Conservation (phyloP, 2,329 filamentous ascomycete genomes). For the Cladosporium sp. region DNA sequence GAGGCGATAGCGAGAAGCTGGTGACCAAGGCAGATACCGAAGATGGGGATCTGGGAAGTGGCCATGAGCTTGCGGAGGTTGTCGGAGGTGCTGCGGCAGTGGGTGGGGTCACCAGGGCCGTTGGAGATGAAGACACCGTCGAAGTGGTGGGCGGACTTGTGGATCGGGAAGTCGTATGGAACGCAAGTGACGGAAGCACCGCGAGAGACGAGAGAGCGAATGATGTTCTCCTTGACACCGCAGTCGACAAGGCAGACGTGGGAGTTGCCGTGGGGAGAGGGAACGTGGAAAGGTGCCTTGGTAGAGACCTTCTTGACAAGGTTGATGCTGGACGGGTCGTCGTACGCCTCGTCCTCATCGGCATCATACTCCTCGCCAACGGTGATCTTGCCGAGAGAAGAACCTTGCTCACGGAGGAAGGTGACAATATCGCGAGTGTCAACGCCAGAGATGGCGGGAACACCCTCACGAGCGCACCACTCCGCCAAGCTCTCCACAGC, state of each 20-base stretch:
- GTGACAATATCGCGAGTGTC: constrained; percentile 97
- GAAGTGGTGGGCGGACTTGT: constrained; percentile 96
- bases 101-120: constrained; percentile 94
- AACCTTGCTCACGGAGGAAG: constrained; percentile 90
- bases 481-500: constrained; percentile 88
- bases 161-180: constrained; percentile 94
- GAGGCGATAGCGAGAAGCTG: constrained; percentile 88
- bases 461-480: constrained; percentile 94
- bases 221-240: constrained; percentile 99
- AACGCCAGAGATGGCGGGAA: constrained; percentile 92
- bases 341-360: constrained; percentile 92
- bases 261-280: constrained; percentile 73
- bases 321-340: constrained; percentile 95
- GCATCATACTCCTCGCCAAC: constrained; percentile 98
- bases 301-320: constrained; percentile 94
- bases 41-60: constrained; percentile 82
- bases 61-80: constrained; percentile 89
- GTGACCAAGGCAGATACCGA: constrained; percentile 97
- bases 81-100: constrained; percentile 91
- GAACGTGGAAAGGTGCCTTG: constrained; percentile 95
- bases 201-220: constrained; percentile 85
- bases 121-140: constrained; percentile 99
- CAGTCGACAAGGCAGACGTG: constrained; percentile 96
- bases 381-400: constrained; percentile 88
- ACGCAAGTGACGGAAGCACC: constrained; percentile 91